These are phyloP conservation scores for Apiospora koreana DNA, from an alignment of 2,329 filamentous ascomycete genomes.

Conservation along the genomic window DNA sequence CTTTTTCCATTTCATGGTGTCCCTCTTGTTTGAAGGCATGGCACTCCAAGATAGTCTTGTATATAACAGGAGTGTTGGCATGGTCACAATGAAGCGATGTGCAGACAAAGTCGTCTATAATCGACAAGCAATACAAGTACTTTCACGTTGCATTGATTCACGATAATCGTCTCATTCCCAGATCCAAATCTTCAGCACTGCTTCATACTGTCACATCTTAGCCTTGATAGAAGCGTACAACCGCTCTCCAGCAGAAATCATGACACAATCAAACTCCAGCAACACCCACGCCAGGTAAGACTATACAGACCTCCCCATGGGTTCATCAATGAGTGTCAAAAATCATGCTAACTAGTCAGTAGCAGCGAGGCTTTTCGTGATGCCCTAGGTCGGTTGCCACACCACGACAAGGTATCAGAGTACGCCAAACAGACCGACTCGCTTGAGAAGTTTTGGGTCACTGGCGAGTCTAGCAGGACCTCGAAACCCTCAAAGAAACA, in stretches of 20 bases:
- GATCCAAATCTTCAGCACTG: neutral
- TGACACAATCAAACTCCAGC: neutral
- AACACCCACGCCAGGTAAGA: neutral
- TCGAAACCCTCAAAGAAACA: neutral
- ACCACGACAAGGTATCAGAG: neutral
- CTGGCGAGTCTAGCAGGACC: neutral
- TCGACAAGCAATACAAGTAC: neutral
- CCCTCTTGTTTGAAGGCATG: neutral
- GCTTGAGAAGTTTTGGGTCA: conserved; percentile 9
- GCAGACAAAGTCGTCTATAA: neutral
- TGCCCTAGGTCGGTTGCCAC: neutral
- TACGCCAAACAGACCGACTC: neutral
- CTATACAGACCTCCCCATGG: neutral
- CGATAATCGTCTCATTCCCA: neutral
- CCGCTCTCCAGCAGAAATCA: neutral
- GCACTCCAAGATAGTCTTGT: neutral
- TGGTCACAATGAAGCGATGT: neutral
- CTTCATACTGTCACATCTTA: neutral
- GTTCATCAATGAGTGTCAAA: neutral
- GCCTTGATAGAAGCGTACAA: neutral
- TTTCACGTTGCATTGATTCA: neutral
- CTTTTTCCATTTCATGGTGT: neutral
- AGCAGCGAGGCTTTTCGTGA: conserved; percentile 6
- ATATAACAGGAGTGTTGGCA: neutral
- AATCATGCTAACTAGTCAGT: neutral